These are phyloP conservation scores for Ascochyta koolunga DNA, from an alignment of 2,329 filamentous ascomycete species.

Conservation along the genomic window DNA sequence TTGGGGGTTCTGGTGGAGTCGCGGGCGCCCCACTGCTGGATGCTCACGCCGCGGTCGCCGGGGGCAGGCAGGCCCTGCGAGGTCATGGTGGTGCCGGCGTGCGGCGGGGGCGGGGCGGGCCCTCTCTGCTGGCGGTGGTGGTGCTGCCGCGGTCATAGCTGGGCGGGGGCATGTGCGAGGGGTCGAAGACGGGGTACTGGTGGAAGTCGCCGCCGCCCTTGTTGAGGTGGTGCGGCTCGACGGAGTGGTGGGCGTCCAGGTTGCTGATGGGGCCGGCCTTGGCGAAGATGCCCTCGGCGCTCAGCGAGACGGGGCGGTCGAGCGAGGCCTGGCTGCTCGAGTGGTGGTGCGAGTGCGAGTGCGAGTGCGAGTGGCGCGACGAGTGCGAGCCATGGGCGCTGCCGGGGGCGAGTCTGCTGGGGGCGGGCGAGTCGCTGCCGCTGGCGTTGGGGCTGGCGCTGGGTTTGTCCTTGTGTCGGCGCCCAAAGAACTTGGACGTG, in stretches of 20 bases:
- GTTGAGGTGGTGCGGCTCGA: slow-evolving; percentile 82
- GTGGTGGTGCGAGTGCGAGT: slow-evolving; percentile 59
- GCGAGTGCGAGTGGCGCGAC: slow-evolving; percentile 68
- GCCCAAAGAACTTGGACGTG: slow-evolving; percentile 83
- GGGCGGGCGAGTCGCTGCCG: slow-evolving; percentile 57
- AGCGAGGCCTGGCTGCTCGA: slow-evolving; percentile 62
- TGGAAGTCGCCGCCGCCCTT: slow-evolving; percentile 80
- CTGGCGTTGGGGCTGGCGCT: slow-evolving; percentile 16
- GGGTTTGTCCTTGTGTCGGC: slow-evolving; percentile 76
- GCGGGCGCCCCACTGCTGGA: slow-evolving; percentile 74
- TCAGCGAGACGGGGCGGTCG: slow-evolving; percentile 69
- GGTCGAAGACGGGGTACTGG: slow-evolving; percentile 80
- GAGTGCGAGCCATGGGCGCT: slow-evolving; percentile 70
- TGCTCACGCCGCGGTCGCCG: slow-evolving; percentile 71
- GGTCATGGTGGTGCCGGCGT: slow-evolving; percentile 66
- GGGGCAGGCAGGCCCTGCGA: slow-evolving; percentile 61
- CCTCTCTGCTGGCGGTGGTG: slow-evolving; percentile 54
- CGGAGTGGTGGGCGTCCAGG: slow-evolving; percentile 74
- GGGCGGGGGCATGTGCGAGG: slow-evolving; percentile 57
- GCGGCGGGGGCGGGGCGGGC: slow-evolving; percentile 67
- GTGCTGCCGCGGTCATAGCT: slow-evolving; percentile 52
- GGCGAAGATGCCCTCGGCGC: slow-evolving; percentile 70
- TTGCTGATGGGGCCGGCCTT: slow-evolving; percentile 87
- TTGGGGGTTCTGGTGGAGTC: slow-evolving; percentile 27
- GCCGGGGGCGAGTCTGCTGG: slow-evolving; percentile 66